Conservation (phyloP, 805 yeast species). For the Metschnikowia similis region DNA sequence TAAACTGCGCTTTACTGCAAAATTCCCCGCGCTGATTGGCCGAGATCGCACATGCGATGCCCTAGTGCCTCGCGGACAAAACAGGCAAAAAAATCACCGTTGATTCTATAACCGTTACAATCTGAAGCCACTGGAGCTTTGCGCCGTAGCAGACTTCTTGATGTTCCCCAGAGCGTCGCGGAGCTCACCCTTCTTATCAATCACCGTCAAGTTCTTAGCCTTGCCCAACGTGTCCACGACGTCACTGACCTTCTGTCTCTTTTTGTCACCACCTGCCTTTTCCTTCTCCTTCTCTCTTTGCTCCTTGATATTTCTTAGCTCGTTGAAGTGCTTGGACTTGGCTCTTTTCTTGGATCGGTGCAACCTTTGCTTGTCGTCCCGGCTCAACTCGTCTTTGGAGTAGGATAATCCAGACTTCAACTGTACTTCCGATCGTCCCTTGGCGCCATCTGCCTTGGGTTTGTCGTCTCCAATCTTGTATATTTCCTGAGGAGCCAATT, state of each 20-base stretch:
- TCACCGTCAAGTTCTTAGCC: constrained; percentile 74
- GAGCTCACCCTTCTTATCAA: constrained; percentile 71
- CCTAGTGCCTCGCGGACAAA: neutral
- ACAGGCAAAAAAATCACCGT: neutral
- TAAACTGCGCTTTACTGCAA: neutral
- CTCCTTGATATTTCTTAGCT: constrained; percentile 26
- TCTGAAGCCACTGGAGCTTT: constrained; percentile 25
- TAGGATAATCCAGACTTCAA: constrained; percentile 75
- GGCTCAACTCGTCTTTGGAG: constrained; percentile 73
- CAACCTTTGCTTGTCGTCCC: constrained; percentile 82
- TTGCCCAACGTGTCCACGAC: constrained; percentile 66
- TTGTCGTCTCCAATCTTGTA: constrained; percentile 51
- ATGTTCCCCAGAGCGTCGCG: constrained; percentile 68
- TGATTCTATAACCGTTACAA: constrained; percentile 8
- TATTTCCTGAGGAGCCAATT: constrained; percentile 93
- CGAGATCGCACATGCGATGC: neutral
- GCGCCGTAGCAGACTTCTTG: constrained; percentile 40
- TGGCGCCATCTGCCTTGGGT: constrained; percentile 25
- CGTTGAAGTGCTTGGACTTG: constrained; percentile 53
- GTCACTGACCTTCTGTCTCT: constrained; percentile 54
- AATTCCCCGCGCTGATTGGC: neutral
- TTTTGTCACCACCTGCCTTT: constrained; percentile 23
- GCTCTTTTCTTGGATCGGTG: constrained; percentile 84
- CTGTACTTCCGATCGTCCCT: constrained; percentile 51
- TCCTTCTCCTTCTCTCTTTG: constrained; percentile 23